A percentile compares a stretch with the other conserved stretches of the same genome.
Evolutionary conservation across 139 green algal genomes (phyloP).

Genomic region (Ettlia oleoabundans): DNA sequence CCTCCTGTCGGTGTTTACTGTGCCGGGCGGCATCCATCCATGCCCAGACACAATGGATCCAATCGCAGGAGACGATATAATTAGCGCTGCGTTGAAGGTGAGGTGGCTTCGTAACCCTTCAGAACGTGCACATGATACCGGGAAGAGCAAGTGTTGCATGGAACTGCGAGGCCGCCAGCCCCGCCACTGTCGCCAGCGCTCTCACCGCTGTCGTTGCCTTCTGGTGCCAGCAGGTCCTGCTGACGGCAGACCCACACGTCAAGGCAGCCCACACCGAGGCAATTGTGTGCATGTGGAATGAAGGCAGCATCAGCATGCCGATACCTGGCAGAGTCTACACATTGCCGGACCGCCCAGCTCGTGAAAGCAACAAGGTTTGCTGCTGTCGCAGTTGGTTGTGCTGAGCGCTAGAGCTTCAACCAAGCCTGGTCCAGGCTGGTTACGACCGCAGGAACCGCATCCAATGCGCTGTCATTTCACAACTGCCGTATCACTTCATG

Average conservation of each 20-base stretch:
- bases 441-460: too few species aligned
- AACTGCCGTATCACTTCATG: not conserved
- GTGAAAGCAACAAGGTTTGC: constrained; percentile 24
- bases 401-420: not conserved
- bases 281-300: constrained; percentile 28
- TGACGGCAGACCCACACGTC: constrained; percentile 6
- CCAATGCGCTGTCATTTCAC: too few species aligned
- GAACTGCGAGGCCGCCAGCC: not conserved
- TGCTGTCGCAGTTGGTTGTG: not conserved
- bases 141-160: not conserved
- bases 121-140: not conserved
- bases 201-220: too few species aligned
- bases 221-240: not conserved
- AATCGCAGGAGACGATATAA: constrained; percentile 10
- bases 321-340: not conserved
- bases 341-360: constrained; percentile 17
- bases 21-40: too few species aligned
- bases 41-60: not conserved
- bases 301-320: constrained; percentile 21
- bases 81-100: constrained; percentile 4
- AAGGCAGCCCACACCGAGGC: constrained; percentile 40
- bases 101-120: not conserved
- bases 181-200: not conserved
- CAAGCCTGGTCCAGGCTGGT: too few species aligned
- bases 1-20: too few species aligned